Evolutionary conservation across 2,329 filamentous ascomycete species (phyloP).

Genomic region (Cadophora malorum): DNA sequence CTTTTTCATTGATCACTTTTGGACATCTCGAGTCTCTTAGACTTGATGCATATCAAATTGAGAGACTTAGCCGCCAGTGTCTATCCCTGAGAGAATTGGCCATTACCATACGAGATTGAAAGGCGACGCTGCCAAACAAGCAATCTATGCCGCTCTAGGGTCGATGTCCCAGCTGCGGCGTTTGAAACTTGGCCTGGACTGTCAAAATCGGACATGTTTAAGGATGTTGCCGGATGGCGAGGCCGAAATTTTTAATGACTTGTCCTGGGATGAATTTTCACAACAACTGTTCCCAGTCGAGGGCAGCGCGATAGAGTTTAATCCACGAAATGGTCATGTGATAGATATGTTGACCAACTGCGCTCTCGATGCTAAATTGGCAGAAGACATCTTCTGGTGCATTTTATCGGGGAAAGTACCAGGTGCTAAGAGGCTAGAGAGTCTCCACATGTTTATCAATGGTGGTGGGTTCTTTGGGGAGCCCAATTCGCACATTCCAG

Average conservation of each 20-base stretch:
- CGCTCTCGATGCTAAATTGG: background rate
- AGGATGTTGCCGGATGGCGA: background rate
- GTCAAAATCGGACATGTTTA: background rate
- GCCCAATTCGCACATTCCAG: background rate
- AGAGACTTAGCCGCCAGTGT: background rate
- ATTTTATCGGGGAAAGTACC: background rate
- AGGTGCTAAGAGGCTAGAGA: background rate
- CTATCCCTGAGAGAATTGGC: background rate
- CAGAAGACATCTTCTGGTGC: background rate
- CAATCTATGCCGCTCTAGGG: background rate
- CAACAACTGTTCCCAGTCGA: background rate
- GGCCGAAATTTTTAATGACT: background rate
- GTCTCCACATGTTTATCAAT: background rate
- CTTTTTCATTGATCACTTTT: background rate
- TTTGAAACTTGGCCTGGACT: background rate
- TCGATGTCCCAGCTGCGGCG: background rate
- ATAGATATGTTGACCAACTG: background rate
- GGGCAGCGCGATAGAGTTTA: background rate
- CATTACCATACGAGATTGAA: background rate
- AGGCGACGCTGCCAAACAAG: background rate
- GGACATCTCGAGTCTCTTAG: background rate
- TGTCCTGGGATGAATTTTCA: background rate
- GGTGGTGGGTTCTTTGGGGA: background rate
- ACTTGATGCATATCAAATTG: background rate
- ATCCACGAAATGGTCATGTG: background rate